Conservation (phyloP, 1,284 basidiomycete genomes). For the Phylloboletellus chloephorus region DNA sequence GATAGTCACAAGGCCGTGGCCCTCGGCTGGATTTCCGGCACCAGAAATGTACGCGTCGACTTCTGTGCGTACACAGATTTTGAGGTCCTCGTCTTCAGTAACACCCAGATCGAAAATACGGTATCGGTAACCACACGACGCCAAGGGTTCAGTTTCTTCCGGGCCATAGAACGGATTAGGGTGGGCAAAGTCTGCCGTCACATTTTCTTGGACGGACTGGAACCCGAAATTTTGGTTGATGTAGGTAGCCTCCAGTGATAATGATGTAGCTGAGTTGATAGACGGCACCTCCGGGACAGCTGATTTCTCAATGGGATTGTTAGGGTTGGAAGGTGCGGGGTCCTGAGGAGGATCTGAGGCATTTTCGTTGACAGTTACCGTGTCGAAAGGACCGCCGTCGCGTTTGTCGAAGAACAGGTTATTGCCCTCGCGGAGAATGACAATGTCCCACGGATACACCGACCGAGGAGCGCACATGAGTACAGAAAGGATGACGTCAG, state of each 20-base stretch:
- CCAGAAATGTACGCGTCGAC: slow-evolving; percentile 85
- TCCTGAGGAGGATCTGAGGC: slow-evolving; percentile 94
- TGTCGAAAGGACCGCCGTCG: slow-evolving; percentile 95
- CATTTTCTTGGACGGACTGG: slow-evolving; percentile 83
- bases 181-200: slow-evolving; percentile 68
- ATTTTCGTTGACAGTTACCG: slow-evolving; percentile 98
- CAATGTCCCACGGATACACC: slow-evolving; percentile 98
- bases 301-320: slow-evolving; percentile 65
- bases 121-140: slow-evolving; percentile 95
- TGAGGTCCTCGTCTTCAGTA: slow-evolving; percentile 85
- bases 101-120: slow-evolving; percentile 92
- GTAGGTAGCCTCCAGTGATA: slow-evolving; percentile 97
- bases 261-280: slow-evolving; percentile 91
- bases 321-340: slow-evolving; percentile 68
- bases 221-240: slow-evolving; percentile 99
- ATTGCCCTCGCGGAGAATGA: slow-evolving; percentile 89
- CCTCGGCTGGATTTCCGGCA: slow-evolving; percentile 58
- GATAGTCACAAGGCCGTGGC: slow-evolving; percentile 85
- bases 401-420: slow-evolving; percentile 98
- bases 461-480: slow-evolving; percentile 96
- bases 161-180: slow-evolving; percentile 96
- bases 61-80: slow-evolving; percentile 92
- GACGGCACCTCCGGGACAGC: slow-evolving; percentile 61
- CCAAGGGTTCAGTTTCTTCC: slow-evolving; percentile 91
- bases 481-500: slow-evolving; percentile 92